phyloP scores from a whole-genome alignment of 106 monocot genomes.

The Allium fistulosum region DNA sequence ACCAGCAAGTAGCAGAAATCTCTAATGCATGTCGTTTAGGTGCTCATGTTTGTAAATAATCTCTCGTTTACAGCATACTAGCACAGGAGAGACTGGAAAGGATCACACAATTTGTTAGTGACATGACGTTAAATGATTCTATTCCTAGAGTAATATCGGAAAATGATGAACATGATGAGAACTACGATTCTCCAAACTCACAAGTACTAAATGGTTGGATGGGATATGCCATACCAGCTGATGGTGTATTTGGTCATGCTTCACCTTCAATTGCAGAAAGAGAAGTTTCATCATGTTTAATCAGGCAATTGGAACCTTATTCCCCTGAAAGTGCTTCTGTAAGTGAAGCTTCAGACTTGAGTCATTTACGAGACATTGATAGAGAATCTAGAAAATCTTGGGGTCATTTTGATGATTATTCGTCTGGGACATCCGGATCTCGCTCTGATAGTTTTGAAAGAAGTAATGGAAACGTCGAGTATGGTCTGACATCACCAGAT shows the following conservation, averaged over 20 bases:
- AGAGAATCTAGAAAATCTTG: constrained; percentile 42
- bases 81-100: constrained; percentile 91
- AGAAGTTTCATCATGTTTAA: constrained; percentile 30
- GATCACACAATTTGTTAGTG: constrained; percentile 79
- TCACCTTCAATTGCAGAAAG: constrained; percentile 39
- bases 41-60: neutral
- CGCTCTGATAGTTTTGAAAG: constrained; percentile 81
- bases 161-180: constrained; percentile 37
- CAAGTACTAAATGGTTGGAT: constrained; percentile 37
- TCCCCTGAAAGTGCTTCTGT: constrained; percentile 75
- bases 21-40: neutral
- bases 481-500: constrained; percentile 62
- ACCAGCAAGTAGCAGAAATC: constrained; percentile 2
- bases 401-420: constrained; percentile 57
- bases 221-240: constrained; percentile 61
- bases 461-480: constrained; percentile 45
- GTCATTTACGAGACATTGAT: constrained; percentile 60
- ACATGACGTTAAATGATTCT: constrained; percentile 53
- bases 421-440: constrained; percentile 72
- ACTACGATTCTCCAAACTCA: constrained; percentile 27
- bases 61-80: constrained; percentile 55
- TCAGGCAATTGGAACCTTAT: constrained; percentile 38
- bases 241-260: constrained; percentile 39
- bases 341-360: constrained; percentile 71
- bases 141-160: constrained; percentile 24